Conservation (phyloP, 164 flowering plant species). For the Dillenia suffruticosa region DNA sequence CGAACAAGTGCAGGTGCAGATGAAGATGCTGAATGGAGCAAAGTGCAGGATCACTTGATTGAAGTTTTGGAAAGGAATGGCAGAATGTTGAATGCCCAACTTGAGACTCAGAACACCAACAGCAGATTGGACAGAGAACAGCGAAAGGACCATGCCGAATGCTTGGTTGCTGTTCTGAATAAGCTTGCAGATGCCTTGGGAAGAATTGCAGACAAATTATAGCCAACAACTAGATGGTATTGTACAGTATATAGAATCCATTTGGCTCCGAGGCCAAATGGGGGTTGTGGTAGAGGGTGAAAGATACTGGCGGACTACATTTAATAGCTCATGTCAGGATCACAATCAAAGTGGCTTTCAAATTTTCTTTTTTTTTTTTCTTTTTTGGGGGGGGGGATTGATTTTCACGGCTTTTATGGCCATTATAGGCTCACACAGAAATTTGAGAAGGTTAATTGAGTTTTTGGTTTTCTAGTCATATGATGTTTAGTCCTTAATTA, state of each 20-base stretch:
- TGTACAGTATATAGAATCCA: too few species aligned
- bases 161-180: constrained; percentile 58
- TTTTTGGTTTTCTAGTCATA: too few species aligned
- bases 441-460: too few species aligned
- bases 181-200: constrained; percentile 84
- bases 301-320: neutral
- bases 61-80: constrained; percentile 62
- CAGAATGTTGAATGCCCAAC: constrained; percentile 50
- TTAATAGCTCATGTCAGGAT: too few species aligned
- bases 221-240: constrained; percentile 9
- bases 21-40: constrained; percentile 24
- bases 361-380: too few species aligned
- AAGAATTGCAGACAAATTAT: constrained; percentile 76
- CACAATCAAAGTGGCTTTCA: too few species aligned
- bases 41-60: constrained; percentile 46
- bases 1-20: constrained; percentile 30
- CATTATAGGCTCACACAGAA: too few species aligned
- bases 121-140: constrained; percentile 62
- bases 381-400: too few species aligned
- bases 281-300: neutral
- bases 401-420: too few species aligned
- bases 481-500: too few species aligned
- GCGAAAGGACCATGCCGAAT: constrained; percentile 49
- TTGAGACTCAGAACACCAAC: constrained; percentile 67
- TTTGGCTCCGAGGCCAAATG: too few species aligned